A percentile compares a stretch with the other conserved stretches of the same genome.
These are phyloP conservation scores for Mortierella sp. DNA, from an alignment of 371 early-diverging fungal species.

Conservation along the genomic window DNA sequence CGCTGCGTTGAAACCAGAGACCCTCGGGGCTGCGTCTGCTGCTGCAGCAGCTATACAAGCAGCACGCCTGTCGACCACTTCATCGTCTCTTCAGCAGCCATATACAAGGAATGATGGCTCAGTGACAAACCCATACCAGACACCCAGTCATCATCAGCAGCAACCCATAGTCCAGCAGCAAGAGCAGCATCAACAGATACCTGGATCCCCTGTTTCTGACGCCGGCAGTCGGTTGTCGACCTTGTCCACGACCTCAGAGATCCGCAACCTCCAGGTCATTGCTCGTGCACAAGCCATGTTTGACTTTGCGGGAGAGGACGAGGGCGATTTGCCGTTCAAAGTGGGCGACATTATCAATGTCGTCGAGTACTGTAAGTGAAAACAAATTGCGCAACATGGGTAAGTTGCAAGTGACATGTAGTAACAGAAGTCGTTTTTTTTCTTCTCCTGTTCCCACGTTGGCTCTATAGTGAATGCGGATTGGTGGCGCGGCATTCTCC, in stretches of 20 bases:
- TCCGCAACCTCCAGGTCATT: conserved; percentile 35
- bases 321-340: conserved; percentile 48
- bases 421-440: neutral
- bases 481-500: conserved; percentile 51
- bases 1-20: conserved; percentile 6
- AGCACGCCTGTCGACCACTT: conserved; percentile 37
- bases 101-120: neutral
- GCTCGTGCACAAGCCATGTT: conserved; percentile 46
- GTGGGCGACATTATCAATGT: conserved; percentile 49
- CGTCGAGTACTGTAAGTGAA: conserved; percentile 47
- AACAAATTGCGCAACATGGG: too few relatives aligned
- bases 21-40: conserved; percentile 35
- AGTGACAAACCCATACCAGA: conserved; percentile 8
- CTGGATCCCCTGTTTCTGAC: conserved; percentile 29
- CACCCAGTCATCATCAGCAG: conserved; percentile 36
- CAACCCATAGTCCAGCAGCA: conserved; percentile 32
- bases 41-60: conserved; percentile 53
- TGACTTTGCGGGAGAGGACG: conserved; percentile 49
- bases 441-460: too few relatives aligned
- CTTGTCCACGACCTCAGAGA: conserved; percentile 21
- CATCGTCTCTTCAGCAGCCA: conserved; percentile 28
- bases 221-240: conserved; percentile 22
- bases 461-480: conserved; percentile 45
- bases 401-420: too few relatives aligned
- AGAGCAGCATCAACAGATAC: conserved; percentile 14